Evolutionary conservation across 768 basidiomycete genomes (phyloP), one percentile per base, ranked within the genome.

Genomic region (Rhodotorula sphaerocarpa): DNA sequence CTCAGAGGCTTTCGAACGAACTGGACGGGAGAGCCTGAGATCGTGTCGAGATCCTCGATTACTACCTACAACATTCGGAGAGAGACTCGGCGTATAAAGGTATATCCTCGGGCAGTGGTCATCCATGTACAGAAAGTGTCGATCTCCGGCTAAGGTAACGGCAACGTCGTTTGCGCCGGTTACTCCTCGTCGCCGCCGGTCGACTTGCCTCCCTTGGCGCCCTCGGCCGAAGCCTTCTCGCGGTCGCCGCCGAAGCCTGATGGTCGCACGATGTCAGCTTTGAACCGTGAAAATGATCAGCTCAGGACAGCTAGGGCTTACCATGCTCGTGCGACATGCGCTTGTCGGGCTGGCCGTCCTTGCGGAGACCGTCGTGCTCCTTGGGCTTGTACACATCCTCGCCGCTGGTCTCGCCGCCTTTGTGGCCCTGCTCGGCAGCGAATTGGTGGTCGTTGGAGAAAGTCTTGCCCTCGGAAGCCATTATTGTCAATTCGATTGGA

Each of bases 311-410:
- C 10, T 23, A 25, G 1, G 15, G 27, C 27, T 10, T 25, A 53
- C 52, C 57, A 47, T 57, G 57, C 57, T 50, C 39, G 0, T 30
- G 9, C 16, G 23, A 27, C 57, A 58, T 58, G 30, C 57, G 48
- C 50, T 51, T 51, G 57, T 58, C 57, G 23, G 48, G 48, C 31
- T 33, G 23, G 23, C 57, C 57, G 31, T 48, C 15, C 46, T 57
- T 57, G 28, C 30, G 30, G 30, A 50, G 31, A 10, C 48, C 48
- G 48, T 31, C 42, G 57, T 51, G 57, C 50, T 58, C 57, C 20
- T 48, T 43, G 42, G 50, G 48, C 50, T 51, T 58, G 57, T 58
- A 58, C 33, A 58, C 57, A 39, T 58, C 57, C 23, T 58, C 57
- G 2, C 47, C 47, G 47, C 50, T 47, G 28, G 56, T 57, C 21